Conservation (phyloP, 345 rosid genomes). For the Garcia nutans region DNA sequence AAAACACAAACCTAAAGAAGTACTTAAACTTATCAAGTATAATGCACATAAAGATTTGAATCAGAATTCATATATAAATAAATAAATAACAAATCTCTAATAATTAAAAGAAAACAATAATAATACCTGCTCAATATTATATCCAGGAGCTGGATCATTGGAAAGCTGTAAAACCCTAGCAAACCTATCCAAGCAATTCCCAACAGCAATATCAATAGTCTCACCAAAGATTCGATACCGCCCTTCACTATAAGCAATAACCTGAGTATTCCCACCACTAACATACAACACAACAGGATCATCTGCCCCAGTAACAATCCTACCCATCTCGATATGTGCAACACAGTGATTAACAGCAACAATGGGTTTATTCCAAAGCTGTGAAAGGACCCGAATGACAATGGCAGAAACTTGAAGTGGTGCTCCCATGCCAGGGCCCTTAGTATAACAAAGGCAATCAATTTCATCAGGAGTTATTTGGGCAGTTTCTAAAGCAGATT, state of each 20-base stretch:
- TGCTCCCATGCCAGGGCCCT: slow-evolving; percentile 98
- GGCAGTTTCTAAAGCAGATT: slow-evolving; percentile 65
- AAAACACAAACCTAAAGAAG: no score
- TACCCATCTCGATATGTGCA: slow-evolving; percentile 98
- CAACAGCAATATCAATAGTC: slow-evolving; percentile 98
- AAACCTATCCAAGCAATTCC: slow-evolving; percentile 94
- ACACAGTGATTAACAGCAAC: slow-evolving; percentile 94
- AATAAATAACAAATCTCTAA: no score
- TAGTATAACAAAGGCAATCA: slow-evolving; percentile 88
- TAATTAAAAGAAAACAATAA: no score
- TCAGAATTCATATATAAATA: no score
- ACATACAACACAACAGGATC: slow-evolving; percentile 96
- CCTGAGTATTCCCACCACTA: slow-evolving; percentile 99
- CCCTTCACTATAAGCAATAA: slow-evolving; percentile 97
- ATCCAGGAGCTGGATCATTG: slow-evolving; percentile 99
- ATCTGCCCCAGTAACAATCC: slow-evolving; percentile 87
- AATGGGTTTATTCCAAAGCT: slow-evolving; percentile 86
- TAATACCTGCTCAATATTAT: slow-evolving; percentile 92
- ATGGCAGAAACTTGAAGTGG: slow-evolving; percentile 77
- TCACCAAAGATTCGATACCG: slow-evolving; percentile 84
- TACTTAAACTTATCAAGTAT: no score
- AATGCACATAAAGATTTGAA: no score
- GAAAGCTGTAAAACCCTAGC: slow-evolving; percentile 87
- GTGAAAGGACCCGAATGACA: slow-evolving; percentile 77
- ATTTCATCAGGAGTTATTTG: slow-evolving; percentile 64